Evolutionary conservation across 345 rosid species (phyloP), one percentile per base, ranked within the genome.

Genomic region (Ceriops tagal): DNA sequence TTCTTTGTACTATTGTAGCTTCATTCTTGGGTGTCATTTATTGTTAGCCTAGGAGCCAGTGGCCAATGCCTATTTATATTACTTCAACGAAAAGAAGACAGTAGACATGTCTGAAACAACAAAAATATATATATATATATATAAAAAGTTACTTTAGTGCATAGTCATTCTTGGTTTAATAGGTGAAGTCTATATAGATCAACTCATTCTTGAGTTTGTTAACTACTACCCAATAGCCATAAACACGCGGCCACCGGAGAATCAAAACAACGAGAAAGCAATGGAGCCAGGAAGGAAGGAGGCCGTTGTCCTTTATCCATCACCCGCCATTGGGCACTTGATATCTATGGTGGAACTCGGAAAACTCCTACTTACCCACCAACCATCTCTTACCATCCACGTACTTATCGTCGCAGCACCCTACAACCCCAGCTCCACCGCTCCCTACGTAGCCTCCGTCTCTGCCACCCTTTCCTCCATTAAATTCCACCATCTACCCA

Each of bases 281-380:
- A n/a, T 21, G 26, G 13, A 7, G 58, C 68, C 65, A 27, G 28
- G 28, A 27, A 27, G 1, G 1, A 27, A 27, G 51, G 77, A 81
- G 8, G 81, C 86, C 5, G 58, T 90, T 51, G 87, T 90, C 61
- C 68, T 90, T 13, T 86, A 85, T 66, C 93, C 96, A n/a, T 51
- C 87, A 4, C 89, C 96, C 39, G 81, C 82, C 20, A 85, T 86
- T 28, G 89, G 96, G 31, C 97, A 89, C 83, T 71, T 92, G 55
- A 76, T 83, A 6, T 83, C 96, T 56, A 84, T 86, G 92, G 86
- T 91, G 58, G 97, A 91, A 80, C 78, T 89, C 0, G 90, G 84
- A 53, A 87, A 87, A 59, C 73, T 81, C 65, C 58, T 91, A 20
- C 76, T 84, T 71, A 49, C 78, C 71, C 81, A 62, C 57, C 53